These are phyloP conservation scores for Tuber brumale DNA, from an alignment of 495 filamentous ascomycete species.

Conservation along the genomic window DNA sequence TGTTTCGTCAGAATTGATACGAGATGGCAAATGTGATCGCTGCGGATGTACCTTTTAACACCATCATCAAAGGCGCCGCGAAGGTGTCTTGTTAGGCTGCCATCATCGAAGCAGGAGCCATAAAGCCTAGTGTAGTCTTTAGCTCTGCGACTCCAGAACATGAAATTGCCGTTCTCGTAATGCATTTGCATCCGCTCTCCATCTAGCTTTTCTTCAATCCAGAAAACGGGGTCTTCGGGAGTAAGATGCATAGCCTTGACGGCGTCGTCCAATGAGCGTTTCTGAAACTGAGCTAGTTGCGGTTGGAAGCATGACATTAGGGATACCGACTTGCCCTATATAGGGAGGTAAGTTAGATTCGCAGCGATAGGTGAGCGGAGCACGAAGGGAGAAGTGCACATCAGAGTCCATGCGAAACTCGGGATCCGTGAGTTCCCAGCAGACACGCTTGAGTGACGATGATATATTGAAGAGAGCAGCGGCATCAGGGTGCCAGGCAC, in stretches of 20 bases:
- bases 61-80: conserved; percentile 68
- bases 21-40: background rate
- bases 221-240: conserved; percentile 69
- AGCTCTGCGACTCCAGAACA: conserved; percentile 91
- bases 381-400: conserved; percentile 6
- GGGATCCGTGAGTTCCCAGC: conserved; percentile 86
- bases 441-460: conserved; percentile 80
- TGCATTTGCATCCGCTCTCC: conserved; percentile 97
- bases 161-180: conserved; percentile 74
- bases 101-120: conserved; percentile 67
- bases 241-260: conserved; percentile 63
- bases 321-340: conserved; percentile 58
- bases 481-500: conserved; percentile 80
- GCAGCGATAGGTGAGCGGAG: background rate
- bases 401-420: conserved; percentile 66
- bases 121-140: conserved; percentile 98
- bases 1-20: conserved; percentile 11
- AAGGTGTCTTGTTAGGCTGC: conserved; percentile 71
- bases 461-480: conserved; percentile 87
- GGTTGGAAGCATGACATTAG: conserved; percentile 98
- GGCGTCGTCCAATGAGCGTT: conserved; percentile 73
- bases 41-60: conserved; percentile 50
- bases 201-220: conserved; percentile 97
- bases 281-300: conserved; percentile 92
- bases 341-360: background rate